Evolutionary conservation across 108 stramenopile genomes (phyloP), one percentile per base, ranked within the genome.

Genomic region (Aurantiochytrium sp.): DNA sequence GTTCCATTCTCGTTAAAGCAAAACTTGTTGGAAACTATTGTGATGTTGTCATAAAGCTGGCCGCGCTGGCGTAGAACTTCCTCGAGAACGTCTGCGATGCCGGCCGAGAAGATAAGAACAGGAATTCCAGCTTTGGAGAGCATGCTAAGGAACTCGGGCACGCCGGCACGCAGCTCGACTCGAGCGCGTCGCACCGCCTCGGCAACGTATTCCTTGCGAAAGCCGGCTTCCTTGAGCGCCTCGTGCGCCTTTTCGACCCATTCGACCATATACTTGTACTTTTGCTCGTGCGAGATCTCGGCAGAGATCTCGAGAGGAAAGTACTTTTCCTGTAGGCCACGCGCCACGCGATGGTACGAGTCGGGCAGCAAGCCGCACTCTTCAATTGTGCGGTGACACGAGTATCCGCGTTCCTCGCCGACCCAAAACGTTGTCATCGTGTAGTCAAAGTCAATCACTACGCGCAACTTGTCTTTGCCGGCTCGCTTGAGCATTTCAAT

Each of bases 21-120:
- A 14, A 69, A 44, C 64, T 64, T 60, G 60, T 71, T 88, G 60
- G 64, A 88, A 28, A 69, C 88, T 2, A 88, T 45, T 60, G 44
- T 44, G 29, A 69, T 8, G 44, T 88, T 88, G 60, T 44, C 23
- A 16, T 44, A 21, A 23, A 71, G 60, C 88, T 88, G 28, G 43
- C 87, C 59, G 19, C 35, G 19, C 43, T 88, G 87, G 14, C 59
- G 58, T 59, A 88, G 4, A 23, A 88, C 87, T 23, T 88, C 87
- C 23, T 88, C 87, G 25, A 88, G 59, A 60, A 90, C 89, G 21
- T 90, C 89, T 76, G 44, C 89, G 58, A 90, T 87, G 14, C 89
- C 89, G n/a, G 89, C 89, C 10, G 76, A 87, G 44, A 90, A 90
- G 72, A 90, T 76, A 10, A 90, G 83, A 51, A 90, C 25, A 10